Base-by-base conservation (phyloP, 108 stramenopile species). In the Poteriospumella lacustris region DNA sequence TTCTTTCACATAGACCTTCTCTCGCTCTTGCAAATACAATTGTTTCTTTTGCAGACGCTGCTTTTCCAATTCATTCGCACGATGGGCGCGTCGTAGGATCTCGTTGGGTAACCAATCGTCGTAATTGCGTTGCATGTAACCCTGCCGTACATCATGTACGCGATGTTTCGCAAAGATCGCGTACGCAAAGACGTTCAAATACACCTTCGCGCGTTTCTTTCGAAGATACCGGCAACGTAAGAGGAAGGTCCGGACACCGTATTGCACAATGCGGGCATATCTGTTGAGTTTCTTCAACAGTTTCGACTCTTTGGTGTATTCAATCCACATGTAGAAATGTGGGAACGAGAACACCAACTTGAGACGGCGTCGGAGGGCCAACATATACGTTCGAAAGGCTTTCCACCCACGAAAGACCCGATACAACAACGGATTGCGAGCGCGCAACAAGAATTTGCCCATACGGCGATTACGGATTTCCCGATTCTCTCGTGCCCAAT, bases 81-180 rank as follows among this genome's bases (percentile, higher is more conserved):
- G 26, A 19, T 5, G 9, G 9, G 5, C 38, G 26, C 70, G 3
- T 44, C 44, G 12, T 28, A 3, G 15, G 9, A 42, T 73, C 36
- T 73, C 70, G 9, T 73, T 9, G 26, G 70, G 70, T 24, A 42
- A 73, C 70, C 70, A 73, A 33, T 42, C 31, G 28, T 73, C 42
- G n/a, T n/a, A n/a, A n/a, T n/a, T n/a, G n/a, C n/a, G n/a, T n/a
- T n/a, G n/a, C n/a, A n/a, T n/a, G n/a, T n/a, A n/a, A n/a, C n/a
- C n/a, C n/a, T n/a, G n/a, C n/a, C n/a, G n/a, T n/a, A n/a, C n/a
- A n/a, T n/a, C n/a, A n/a, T n/a, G n/a, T n/a, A n/a, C n/a, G n/a
- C n/a, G n/a, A n/a, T n/a, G n/a, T n/a, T n/a, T n/a, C n/a, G n/a
- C n/a, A n/a, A n/a, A n/a, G n/a, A n/a, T n/a, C n/a, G n/a, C n/a